These are phyloP conservation scores for Suhomyces pyralidae DNA, from an alignment of 805 yeast genomes.

Conservation along the genomic window DNA sequence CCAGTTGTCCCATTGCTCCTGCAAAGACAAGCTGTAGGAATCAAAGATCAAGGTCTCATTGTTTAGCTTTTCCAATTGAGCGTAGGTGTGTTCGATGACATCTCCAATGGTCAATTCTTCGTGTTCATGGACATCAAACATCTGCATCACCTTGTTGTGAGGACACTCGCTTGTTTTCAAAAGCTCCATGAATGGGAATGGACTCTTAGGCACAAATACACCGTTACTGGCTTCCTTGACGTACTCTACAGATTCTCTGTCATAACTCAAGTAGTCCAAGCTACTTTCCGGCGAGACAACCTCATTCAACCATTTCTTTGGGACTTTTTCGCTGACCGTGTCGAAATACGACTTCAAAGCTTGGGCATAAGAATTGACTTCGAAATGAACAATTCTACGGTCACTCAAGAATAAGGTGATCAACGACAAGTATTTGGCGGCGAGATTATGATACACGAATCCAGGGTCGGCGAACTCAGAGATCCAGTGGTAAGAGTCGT, in stretches of 20 bases:
- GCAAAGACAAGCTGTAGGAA: conserved; percentile 22
- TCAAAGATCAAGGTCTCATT: conserved; percentile 29
- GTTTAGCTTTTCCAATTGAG: conserved; percentile 19
- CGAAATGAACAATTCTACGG: conserved; percentile 52
- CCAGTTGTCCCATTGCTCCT: conserved; percentile 27
- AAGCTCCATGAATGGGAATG: conserved; percentile 20
- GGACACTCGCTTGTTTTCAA: conserved; percentile 8
- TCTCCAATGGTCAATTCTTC: conserved; percentile 21
- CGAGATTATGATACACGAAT: conserved; percentile 49
- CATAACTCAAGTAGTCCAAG: conserved; percentile 13
- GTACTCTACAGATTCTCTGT: conserved; percentile 13
- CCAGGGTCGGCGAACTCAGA: conserved; percentile 50
- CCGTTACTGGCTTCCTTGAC: conserved; percentile 18
- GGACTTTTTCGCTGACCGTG: conserved; percentile 23
- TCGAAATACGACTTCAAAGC: conserved; percentile 39
- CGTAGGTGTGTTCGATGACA: conserved; percentile 18
- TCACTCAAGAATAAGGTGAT: conserved; percentile 53
- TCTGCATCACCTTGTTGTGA: conserved; percentile 5
- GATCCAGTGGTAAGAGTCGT: conserved; percentile 59
- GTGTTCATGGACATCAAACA: conserved; percentile 8
- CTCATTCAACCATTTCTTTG: conserved; percentile 32
- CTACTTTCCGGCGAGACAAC: conserved; percentile 14
- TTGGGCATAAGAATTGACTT: conserved; percentile 46
- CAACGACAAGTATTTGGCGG: conserved; percentile 61
- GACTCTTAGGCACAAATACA: conserved; percentile 9